Percentiles rank a stretch among this genome's conserved stretches.
phyloP scores from a whole-genome alignment of 2,329 filamentous ascomycete genomes.

The Microcyclospora tardicrescens region DNA sequence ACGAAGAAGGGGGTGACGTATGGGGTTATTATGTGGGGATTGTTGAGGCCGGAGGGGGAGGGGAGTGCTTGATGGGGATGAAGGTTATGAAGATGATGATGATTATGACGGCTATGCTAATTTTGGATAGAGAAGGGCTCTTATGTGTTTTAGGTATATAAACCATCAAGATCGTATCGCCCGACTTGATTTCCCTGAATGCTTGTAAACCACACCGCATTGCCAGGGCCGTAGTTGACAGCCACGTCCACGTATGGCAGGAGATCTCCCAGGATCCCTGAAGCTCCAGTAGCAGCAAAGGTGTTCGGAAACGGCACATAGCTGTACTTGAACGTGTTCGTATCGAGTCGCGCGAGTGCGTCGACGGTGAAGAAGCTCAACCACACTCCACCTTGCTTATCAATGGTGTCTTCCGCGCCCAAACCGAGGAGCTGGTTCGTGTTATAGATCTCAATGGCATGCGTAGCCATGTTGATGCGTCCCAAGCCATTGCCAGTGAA shows the following conservation, averaged over 20 bases:
- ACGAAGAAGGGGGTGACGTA: too few species aligned
- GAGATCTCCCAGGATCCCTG: conserved; percentile 4
- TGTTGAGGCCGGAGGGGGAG: too few species aligned
- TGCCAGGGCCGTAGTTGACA: conserved; percentile 11
- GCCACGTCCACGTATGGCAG: conserved; percentile 10
- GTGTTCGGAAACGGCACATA: conserved; percentile 6
- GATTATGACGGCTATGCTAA: too few species aligned
- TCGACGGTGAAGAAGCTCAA: conserved; percentile 9
- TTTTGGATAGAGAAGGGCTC: too few species aligned
- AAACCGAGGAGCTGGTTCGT: conserved; percentile 5
- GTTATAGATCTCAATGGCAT: conserved; percentile 10
- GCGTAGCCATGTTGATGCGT: conserved; percentile 10
- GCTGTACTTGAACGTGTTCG: conserved; percentile 6
- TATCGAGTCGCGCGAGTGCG: conserved; percentile 8
- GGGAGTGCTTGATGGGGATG: too few species aligned
- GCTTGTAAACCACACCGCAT: conserved; percentile 9
- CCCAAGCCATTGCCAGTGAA: conserved; percentile 12
- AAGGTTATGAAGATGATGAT: too few species aligned
- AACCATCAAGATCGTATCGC: conserved; percentile 4
- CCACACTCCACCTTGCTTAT: conserved; percentile 10
- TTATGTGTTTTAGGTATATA: background rate
- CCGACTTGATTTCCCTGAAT: conserved; percentile 8
- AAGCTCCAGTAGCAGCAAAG: conserved; percentile 1
- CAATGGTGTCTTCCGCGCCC: conserved; percentile 8
- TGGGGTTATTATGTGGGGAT: too few species aligned